These are phyloP conservation scores for Fusarium pininemorale DNA, from an alignment of 2,329 filamentous ascomycete genomes.

Conservation along the genomic window DNA sequence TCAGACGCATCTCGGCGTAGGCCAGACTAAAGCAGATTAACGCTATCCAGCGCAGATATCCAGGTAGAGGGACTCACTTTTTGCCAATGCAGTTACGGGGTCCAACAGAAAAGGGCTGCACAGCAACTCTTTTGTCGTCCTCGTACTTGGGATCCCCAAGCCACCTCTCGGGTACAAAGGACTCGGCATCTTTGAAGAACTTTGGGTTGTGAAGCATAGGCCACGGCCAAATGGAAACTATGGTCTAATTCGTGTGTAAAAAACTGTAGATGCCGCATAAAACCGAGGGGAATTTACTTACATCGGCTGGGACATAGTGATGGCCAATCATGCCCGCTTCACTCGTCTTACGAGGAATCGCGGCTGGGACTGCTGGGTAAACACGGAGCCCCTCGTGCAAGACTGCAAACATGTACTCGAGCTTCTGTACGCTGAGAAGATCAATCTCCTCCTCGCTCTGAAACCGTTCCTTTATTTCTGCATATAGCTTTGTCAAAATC, in stretches of 20 bases:
- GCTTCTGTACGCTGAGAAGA: neutral
- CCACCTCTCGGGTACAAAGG: neutral
- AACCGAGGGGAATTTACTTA: neutral
- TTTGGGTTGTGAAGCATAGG: neutral
- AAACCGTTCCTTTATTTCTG: neutral
- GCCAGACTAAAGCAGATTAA: neutral
- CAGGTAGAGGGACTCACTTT: neutral
- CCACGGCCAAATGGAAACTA: neutral
- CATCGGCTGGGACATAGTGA: neutral
- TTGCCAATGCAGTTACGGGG: neutral
- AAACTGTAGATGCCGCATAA: too few relatives aligned
- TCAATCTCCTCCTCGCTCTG: neutral
- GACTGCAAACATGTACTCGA: neutral
- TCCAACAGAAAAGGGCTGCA: neutral
- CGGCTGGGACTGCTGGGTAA: neutral
- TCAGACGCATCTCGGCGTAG: neutral
- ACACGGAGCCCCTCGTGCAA: neutral
- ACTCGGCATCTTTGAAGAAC: neutral
- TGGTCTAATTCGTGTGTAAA: neutral
- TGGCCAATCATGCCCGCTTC: neutral
- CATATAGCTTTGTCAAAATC: neutral
- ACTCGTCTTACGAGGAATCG: neutral
- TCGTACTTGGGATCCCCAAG: neutral
- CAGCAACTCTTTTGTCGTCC: neutral
- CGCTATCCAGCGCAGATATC: neutral